A percentile compares a stretch with the other conserved stretches of the same genome.
These are phyloP conservation scores for Amanita muscaria DNA, from an alignment of 768 basidiomycete genomes.

Conservation along the genomic window DNA sequence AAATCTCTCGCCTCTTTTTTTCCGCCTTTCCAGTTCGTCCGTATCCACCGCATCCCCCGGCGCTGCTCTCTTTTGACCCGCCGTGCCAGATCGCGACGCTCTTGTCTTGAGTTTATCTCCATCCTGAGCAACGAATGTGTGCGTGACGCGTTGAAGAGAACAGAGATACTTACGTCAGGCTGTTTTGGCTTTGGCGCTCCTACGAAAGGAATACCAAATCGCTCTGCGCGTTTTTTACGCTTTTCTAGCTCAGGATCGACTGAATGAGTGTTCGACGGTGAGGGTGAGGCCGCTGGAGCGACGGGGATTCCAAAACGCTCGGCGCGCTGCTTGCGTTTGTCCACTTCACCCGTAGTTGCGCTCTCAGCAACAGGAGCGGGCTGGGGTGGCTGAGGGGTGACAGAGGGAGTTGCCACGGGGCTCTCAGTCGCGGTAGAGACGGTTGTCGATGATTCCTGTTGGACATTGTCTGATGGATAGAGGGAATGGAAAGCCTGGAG, in stretches of 20 bases:
- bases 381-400: neutral
- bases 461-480: too few species aligned
- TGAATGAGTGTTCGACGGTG: neutral
- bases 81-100: slow-evolving; percentile 45
- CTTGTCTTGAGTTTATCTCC: slow-evolving; percentile 42
- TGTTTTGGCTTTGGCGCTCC: slow-evolving; percentile 13
- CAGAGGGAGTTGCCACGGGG: too few species aligned
- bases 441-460: too few species aligned
- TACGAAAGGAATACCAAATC: slow-evolving; percentile 2
- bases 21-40: slow-evolving; percentile 50
- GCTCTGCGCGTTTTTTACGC: slow-evolving; percentile 6
- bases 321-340: neutral
- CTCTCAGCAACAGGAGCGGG: neutral
- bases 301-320: neutral
- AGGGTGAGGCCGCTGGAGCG: neutral
- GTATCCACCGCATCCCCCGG: slow-evolving; percentile 37
- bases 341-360: neutral
- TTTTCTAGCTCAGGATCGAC: slow-evolving; percentile 5
- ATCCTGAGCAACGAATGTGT: slow-evolving; percentile 26
- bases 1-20: slow-evolving; percentile 61
- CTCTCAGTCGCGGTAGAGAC: too few species aligned
- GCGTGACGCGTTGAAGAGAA: neutral
- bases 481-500: slow-evolving; percentile 38
- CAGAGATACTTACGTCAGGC: neutral
- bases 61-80: slow-evolving; percentile 26